Evolutionary conservation across 1,139 yeast species (phyloP).

Genomic region (Sugiyamaella japonica): DNA sequence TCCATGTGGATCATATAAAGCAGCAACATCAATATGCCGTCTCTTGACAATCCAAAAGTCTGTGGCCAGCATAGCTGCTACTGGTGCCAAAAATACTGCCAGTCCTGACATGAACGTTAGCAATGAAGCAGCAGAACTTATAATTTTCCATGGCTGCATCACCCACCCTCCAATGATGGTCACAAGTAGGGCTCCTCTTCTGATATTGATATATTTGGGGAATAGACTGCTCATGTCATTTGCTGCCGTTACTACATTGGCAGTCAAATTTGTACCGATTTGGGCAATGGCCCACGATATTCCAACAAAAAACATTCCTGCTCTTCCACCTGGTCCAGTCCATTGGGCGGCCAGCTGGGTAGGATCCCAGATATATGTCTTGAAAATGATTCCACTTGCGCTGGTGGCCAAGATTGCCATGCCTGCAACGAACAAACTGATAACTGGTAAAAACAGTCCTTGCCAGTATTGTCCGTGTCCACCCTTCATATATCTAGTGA

Average conservation of each 20-base stretch:
- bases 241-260: slow-evolving; percentile 55
- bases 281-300: slow-evolving; percentile 49
- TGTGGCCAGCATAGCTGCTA: slow-evolving; percentile 48
- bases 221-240: slow-evolving; percentile 52
- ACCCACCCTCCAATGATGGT: slow-evolving; percentile 49
- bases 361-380: slow-evolving; percentile 33
- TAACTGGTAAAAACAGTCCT: slow-evolving; percentile 40
- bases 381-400: slow-evolving; percentile 39
- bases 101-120: slow-evolving; percentile 43
- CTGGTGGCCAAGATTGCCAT: slow-evolving; percentile 40
- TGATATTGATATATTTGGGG: slow-evolving; percentile 53
- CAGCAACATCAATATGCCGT: slow-evolving; percentile 38
- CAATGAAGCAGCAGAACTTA: slow-evolving; percentile 44
- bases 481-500: slow-evolving; percentile 40
- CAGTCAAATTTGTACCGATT: slow-evolving; percentile 50
- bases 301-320: slow-evolving; percentile 50
- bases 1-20: slow-evolving; percentile 43
- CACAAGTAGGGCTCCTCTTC: slow-evolving; percentile 50
- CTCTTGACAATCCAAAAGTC: slow-evolving; percentile 46
- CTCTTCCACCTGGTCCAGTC: slow-evolving; percentile 29
- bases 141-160: slow-evolving; percentile 53
- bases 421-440: slow-evolving; percentile 38
- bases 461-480: slow-evolving; percentile 29
- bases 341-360: slow-evolving; percentile 25
- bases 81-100: slow-evolving; percentile 46